Evolutionary conservation across 305 asterid species (phyloP).

Genomic region (Fraxinus floribunda): DNA sequence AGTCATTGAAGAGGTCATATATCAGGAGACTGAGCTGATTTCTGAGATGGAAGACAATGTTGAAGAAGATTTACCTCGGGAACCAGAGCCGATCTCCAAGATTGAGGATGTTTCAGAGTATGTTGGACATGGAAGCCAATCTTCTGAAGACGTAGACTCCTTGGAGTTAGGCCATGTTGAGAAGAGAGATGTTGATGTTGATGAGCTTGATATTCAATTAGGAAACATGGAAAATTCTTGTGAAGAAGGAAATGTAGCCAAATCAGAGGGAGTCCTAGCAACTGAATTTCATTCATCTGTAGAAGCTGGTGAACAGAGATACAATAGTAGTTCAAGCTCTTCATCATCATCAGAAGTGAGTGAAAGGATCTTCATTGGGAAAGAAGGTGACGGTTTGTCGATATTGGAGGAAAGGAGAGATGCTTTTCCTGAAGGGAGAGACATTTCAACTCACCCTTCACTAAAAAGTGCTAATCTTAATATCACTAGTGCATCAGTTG

Average conservation of each 20-base stretch:
- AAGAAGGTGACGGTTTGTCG: slow-evolving; percentile 32
- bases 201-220: slow-evolving; percentile 29
- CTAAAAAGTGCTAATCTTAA: slow-evolving; percentile 29
- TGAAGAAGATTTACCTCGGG: slow-evolving; percentile 29
- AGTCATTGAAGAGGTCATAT: slow-evolving; percentile 27
- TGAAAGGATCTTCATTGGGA: slow-evolving; percentile 39
- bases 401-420: slow-evolving; percentile 27
- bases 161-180: slow-evolving; percentile 27
- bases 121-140: slow-evolving; percentile 66
- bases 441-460: slow-evolving; percentile 26
- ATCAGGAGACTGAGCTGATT: slow-evolving; percentile 18
- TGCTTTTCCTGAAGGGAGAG: slow-evolving; percentile 22
- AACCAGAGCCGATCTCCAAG: slow-evolving; percentile 33
- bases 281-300: slow-evolving; percentile 25
- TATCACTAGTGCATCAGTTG: slow-evolving; percentile 26
- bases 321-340: slow-evolving; percentile 38
- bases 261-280: slow-evolving; percentile 22
- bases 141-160: slow-evolving; percentile 54
- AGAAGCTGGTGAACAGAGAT: slow-evolving; percentile 27
- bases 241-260: slow-evolving; percentile 26
- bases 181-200: slow-evolving; percentile 30
- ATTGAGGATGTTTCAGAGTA: slow-evolving; percentile 42
- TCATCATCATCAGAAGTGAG: slow-evolving; percentile 49
- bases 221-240: slow-evolving; percentile 8
- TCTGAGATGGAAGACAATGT: slow-evolving; percentile 17